Base-by-base conservation (phyloP, 257 asterid genomes). In the Nemophila menziesii region DNA sequence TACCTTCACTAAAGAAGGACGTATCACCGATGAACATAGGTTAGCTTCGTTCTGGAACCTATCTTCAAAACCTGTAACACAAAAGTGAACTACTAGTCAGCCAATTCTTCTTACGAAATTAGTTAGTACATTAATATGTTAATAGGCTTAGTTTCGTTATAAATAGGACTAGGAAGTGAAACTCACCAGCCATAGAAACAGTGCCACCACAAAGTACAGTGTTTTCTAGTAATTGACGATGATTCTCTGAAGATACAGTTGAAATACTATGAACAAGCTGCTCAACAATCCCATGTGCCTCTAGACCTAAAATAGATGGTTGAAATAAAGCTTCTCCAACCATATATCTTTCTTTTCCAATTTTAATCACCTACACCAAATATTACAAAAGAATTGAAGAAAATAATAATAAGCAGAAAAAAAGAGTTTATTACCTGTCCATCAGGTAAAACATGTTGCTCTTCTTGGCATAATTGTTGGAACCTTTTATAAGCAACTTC, bases 151-250 rank as follows among this genome's bases (percentile, higher is more conserved):
- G 27, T 11, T 4, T 36, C 39, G 11, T 8, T 20, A 29, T 29
- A 29, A 29, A 29, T 7, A 29, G 3, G 2, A 29, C 4, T 29
- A 29, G 8, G 36, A 29, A 29, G 36, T 2, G 36, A 29, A 26
- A 15, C 57, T 52, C 50, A 82, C 96, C 98, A 21, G 65, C 14
- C 92, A 89, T 78, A 15, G 95, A 65, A 61, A 81, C 78, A 62
- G 87, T 89, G 67, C 94, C 98, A 43, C 98, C 98, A 55, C 98
- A 89, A 39, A 89, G 87, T 21, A 89, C 95, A 11, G 98, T 89
- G 62, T 84, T 89, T 56, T 89, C 98, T 18, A 89, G 66, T 40
- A 89, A 79, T 61, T 89, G 98, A 44, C 98, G 92, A 47, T 89
- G 98, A 58, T 89, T 84, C 75, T 89, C 98, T 8, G 95, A 49